phyloP scores from a whole-genome alignment of 1,284 basidiomycete genomes.

The Schizophyllum commune region DNA sequence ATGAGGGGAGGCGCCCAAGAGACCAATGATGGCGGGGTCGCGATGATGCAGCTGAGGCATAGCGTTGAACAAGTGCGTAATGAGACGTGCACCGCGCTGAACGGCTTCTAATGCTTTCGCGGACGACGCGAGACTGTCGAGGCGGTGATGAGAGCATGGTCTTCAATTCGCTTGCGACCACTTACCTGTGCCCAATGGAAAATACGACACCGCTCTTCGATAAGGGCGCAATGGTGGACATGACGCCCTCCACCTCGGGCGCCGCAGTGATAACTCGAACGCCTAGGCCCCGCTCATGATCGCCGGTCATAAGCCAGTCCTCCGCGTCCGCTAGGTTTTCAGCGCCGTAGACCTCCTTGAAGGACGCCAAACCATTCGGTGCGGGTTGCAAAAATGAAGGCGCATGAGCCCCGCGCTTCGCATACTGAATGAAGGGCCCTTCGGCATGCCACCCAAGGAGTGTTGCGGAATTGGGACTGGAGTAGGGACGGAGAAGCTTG shows the following conservation, averaged over 20 bases:
- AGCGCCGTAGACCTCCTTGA: slow-evolving; percentile 70
- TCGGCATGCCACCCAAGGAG: slow-evolving; percentile 86
- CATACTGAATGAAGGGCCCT: slow-evolving; percentile 78
- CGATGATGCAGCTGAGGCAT: slow-evolving; percentile 85
- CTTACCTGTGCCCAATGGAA: slow-evolving; percentile 81
- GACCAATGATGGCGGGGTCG: slow-evolving; percentile 81
- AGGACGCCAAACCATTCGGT: slow-evolving; percentile 47
- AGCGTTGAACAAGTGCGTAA: slow-evolving; percentile 90
- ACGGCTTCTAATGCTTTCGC: slow-evolving; percentile 64
- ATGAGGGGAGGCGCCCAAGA: slow-evolving; percentile 72
- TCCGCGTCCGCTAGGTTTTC: slow-evolving; percentile 53
- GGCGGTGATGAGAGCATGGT: background rate
- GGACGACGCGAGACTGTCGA: slow-evolving; percentile 50
- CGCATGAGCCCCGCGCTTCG: slow-evolving; percentile 77
- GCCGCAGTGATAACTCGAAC: slow-evolving; percentile 83
- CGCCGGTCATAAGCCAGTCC: slow-evolving; percentile 51
- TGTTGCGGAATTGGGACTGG: slow-evolving; percentile 53
- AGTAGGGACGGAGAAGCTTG: slow-evolving; percentile 54
- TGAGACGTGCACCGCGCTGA: slow-evolving; percentile 66
- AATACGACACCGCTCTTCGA: slow-evolving; percentile 65
- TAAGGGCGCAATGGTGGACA: slow-evolving; percentile 57
- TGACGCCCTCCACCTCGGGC: slow-evolving; percentile 79
- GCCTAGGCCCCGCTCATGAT: slow-evolving; percentile 34
- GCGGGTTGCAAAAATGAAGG: slow-evolving; percentile 63
- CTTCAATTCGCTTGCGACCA: background rate